Evolutionary conservation across 1,284 basidiomycete species (phyloP).

Genomic region (Mycena citricolor): DNA sequence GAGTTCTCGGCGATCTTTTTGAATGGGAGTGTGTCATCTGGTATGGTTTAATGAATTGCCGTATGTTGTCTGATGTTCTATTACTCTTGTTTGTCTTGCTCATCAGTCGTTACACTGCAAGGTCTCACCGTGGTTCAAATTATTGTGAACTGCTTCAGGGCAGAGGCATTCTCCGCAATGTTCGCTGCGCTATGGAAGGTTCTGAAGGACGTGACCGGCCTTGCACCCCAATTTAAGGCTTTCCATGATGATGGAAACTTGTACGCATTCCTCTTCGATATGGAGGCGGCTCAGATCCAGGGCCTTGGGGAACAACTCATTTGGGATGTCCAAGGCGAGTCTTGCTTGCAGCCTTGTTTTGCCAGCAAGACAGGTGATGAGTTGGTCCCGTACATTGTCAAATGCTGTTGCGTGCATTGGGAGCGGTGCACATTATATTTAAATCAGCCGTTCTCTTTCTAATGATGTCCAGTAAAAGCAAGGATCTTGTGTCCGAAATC

Average conservation of each 20-base stretch:
- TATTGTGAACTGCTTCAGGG: neutral
- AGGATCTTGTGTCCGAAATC: slow-evolving; percentile 1
- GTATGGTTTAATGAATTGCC: too few relatives aligned
- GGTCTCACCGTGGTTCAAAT: slow-evolving; percentile 3
- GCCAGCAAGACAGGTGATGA: neutral
- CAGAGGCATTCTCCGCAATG: slow-evolving; percentile 2
- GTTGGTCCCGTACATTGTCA: slow-evolving; percentile 2
- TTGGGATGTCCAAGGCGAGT: slow-evolving; percentile 2
- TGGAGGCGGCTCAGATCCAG: slow-evolving; percentile 12
- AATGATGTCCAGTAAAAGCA: too few relatives aligned
- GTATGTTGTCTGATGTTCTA: too few relatives aligned
- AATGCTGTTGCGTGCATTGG: slow-evolving; percentile 8
- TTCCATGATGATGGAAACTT: slow-evolving; percentile 9
- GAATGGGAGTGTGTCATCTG: slow-evolving; percentile 6
- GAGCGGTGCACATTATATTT: too few relatives aligned
- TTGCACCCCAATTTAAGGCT: neutral
- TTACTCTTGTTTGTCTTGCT: too few relatives aligned
- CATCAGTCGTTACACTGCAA: too few relatives aligned
- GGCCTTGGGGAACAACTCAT: slow-evolving; percentile 1
- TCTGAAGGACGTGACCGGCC: slow-evolving; percentile 2
- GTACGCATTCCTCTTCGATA: slow-evolving; percentile 5
- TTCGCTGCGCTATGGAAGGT: slow-evolving; percentile 6
- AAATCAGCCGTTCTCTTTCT: too few relatives aligned
- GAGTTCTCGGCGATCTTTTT: neutral
- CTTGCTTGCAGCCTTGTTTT: neutral